Evolutionary conservation across 306 rosid species (phyloP).

Genomic region (Abrus precatorius): DNA sequence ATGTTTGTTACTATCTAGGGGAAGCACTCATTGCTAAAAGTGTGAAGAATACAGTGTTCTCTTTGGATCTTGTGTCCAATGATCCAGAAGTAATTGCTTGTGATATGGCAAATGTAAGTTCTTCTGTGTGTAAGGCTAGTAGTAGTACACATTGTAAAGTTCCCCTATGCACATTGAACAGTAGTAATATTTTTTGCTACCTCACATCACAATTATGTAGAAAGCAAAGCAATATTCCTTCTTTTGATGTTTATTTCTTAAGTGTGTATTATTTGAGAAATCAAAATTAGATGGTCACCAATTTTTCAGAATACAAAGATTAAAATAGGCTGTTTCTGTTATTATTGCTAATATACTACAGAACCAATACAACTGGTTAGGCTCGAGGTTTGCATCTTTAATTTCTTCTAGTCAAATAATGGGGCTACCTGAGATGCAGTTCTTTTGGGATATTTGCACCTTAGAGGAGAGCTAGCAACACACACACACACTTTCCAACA

Average conservation of each 20-base stretch:
- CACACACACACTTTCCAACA: too few relatives aligned
- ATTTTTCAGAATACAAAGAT: neutral
- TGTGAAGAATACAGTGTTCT: conserved; percentile 86
- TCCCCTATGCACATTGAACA: neutral
- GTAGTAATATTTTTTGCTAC: conserved; percentile 12
- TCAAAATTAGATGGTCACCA: neutral
- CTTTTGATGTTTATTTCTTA: neutral
- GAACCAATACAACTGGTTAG: neutral
- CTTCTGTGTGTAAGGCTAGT: conserved; percentile 37
- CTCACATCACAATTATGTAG: conserved; percentile 9
- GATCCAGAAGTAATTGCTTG: conserved; percentile 87
- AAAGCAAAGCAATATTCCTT: conserved; percentile 15
- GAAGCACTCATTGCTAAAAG: conserved; percentile 87
- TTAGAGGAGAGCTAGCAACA: too few relatives aligned
- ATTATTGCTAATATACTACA: conserved; percentile 4
- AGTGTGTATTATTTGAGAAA: conserved; percentile 1
- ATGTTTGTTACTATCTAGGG: conserved; percentile 61
- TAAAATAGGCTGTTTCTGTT: neutral
- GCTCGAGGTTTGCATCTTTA: conserved; percentile 17
- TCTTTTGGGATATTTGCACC: too few relatives aligned
- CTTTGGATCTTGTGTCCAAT: conserved; percentile 88
- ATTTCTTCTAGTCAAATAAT: neutral
- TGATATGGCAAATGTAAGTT: conserved; percentile 88
- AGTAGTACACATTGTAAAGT: neutral
- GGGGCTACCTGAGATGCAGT: neutral